These are phyloP conservation scores for Asterionellopsis glacialis DNA, from an alignment of 108 stramenopile species.

Conservation along the genomic window DNA sequence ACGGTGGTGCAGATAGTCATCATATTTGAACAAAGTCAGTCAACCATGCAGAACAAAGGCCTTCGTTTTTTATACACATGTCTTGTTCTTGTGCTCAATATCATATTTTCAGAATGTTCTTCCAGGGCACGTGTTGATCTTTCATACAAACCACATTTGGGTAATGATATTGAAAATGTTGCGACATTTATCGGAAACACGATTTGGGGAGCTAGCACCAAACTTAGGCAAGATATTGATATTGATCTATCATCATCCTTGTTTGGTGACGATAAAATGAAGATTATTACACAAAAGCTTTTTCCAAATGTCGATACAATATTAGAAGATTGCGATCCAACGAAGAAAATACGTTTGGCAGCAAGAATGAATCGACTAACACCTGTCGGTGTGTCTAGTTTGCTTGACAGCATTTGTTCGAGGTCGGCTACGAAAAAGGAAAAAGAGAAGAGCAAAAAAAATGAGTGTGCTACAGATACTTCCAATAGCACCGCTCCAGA, in stretches of 20 bases:
- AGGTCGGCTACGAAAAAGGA: conserved; percentile 17
- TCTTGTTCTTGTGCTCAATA: no score
- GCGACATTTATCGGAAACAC: neutral
- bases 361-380: conserved; percentile 35
- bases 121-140: conserved; percentile 3
- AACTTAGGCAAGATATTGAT: neutral
- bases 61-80: no score
- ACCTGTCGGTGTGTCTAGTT: conserved; percentile 22
- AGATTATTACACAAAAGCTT: neutral
- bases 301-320: neutral
- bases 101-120: no score
- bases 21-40: no score
- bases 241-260: conserved; percentile 32
- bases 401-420: conserved; percentile 5
- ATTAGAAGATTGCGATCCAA: neutral
- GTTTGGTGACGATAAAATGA: neutral
- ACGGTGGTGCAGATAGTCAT: no score
- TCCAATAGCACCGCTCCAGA: neutral
- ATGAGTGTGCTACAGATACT: neutral
- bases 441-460: conserved; percentile 3
- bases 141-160: conserved; percentile 9
- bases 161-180: neutral
- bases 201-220: neutral
- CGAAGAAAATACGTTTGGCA: conserved; percentile 13
- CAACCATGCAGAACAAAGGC: no score